Percentiles rank a stretch among this genome's conserved stretches.
Conservation (phyloP, 495 filamentous ascomycete species). For the Friedmanniomyces simplex region DNA sequence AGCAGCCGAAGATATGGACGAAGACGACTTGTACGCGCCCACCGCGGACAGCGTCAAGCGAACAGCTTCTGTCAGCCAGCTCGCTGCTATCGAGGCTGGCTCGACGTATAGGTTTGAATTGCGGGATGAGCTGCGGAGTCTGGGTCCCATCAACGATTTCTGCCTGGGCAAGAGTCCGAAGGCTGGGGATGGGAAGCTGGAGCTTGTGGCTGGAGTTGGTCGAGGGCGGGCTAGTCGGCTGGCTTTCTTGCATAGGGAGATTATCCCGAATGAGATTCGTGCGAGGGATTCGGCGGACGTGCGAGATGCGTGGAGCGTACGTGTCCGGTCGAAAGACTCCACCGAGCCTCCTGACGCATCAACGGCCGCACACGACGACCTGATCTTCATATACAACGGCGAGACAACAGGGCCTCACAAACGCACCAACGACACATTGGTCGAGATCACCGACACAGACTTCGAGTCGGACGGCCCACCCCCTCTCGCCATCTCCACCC, state of each 20-base stretch:
- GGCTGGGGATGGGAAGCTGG: slow-evolving; percentile 35
- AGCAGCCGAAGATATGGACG: slow-evolving; percentile 27
- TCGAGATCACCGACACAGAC: slow-evolving; percentile 60
- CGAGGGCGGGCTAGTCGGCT: slow-evolving; percentile 58
- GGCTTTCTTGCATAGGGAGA: slow-evolving; percentile 60
- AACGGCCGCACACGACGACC: slow-evolving; percentile 43
- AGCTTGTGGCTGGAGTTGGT: slow-evolving; percentile 64
- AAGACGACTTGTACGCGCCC: slow-evolving; percentile 60
- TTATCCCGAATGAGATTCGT: slow-evolving; percentile 56
- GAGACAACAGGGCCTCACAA: slow-evolving; percentile 23
- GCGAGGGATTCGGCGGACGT: slow-evolving; percentile 46
- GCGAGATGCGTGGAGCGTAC: slow-evolving; percentile 12
- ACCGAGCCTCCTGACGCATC: background rate
- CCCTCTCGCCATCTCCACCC: slow-evolving; percentile 69
- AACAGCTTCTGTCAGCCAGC: slow-evolving; percentile 19
- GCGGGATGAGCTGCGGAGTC: slow-evolving; percentile 63
- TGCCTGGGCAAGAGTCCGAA: slow-evolving; percentile 40
- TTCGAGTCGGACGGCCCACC: slow-evolving; percentile 84
- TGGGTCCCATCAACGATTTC: slow-evolving; percentile 66
- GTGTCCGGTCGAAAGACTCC: background rate
- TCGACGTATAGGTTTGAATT: slow-evolving; percentile 59
- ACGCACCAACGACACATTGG: slow-evolving; percentile 36
- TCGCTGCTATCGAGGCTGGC: slow-evolving; percentile 24
- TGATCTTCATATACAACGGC: slow-evolving; percentile 57
- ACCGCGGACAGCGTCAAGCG: slow-evolving; percentile 32